Conservation (phyloP, 352 stramenopile species). For the Phytopythium helicoides region DNA sequence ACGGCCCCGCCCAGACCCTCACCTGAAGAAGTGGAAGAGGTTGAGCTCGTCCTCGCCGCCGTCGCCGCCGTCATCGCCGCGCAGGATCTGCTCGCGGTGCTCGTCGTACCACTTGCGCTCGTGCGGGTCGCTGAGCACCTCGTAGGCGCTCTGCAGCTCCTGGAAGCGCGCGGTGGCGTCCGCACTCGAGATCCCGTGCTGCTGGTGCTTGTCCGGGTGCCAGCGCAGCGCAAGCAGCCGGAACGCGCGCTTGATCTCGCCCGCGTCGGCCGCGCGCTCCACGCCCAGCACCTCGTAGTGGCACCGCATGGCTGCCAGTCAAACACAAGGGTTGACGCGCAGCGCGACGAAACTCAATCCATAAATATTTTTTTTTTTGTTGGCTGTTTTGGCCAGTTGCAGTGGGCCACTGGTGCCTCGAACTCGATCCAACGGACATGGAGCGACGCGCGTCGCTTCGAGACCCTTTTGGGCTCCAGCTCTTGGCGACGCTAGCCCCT, state of each 20-base stretch:
- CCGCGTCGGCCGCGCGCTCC: constrained; percentile 45
- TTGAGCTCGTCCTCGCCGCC: constrained; percentile 53
- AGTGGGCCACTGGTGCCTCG: no score
- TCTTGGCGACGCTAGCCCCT: no score
- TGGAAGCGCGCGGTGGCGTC: constrained; percentile 82
- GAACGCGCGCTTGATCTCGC: constrained; percentile 80
- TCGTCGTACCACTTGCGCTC: constrained; percentile 90
- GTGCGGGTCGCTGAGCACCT: constrained; percentile 82
- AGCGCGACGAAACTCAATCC: no score
- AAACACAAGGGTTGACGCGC: no score
- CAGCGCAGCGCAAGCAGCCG: constrained; percentile 70
- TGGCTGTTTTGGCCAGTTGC: no score
- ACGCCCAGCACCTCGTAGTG: constrained; percentile 83
- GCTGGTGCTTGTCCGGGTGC: constrained; percentile 87
- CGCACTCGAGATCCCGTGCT: constrained; percentile 63
- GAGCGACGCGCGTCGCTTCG: no score
- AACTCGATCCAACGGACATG: no score
- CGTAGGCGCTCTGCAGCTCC: constrained; percentile 84
- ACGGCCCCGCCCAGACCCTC: no score
- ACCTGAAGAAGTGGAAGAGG: constrained; percentile 82
- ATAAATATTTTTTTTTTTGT: no score
- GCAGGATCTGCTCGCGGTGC: constrained; percentile 83
- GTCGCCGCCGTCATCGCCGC: constrained; percentile 48
- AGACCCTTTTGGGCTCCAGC: no score
- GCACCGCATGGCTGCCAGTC: constrained; percentile 48